Base-by-base conservation (phyloP, 257 asterid genomes). In the Lycium ferocissimum region DNA sequence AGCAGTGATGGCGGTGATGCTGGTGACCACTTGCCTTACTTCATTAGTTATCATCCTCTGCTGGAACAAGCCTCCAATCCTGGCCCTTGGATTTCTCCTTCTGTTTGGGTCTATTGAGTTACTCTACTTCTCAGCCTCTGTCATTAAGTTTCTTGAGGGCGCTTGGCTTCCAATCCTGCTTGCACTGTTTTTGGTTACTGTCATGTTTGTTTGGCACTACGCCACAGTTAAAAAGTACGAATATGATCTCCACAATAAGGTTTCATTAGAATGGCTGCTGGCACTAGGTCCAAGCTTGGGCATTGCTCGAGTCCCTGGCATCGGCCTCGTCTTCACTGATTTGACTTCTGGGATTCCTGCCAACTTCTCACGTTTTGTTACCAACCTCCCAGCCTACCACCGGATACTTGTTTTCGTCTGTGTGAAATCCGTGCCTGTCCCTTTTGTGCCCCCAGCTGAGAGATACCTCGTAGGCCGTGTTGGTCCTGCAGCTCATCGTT, bases 141-240 rank as follows among this genome's bases (percentile, higher is more conserved):
- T 96, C 80, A 94, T 93, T 53, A 96, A 96, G 93, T 94, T 96
- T 88, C 96, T 89, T 20, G 99, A 96, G 87, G 99, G 99, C 12
- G 99, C 99, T 1, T 96, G 99, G 99, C 98, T 96, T 22, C 99
- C 99, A 2, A 94, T 96, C 89, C 94, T 96, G 40, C 98, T 96
- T 22, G 98, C 99, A 0, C 98, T 96, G 88, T 92, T 96, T 91
- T 95, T 96, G 10, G 97, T 93, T 59, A 92, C 97, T 7, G 83
- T 96, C 85, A 96, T 96, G 99, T 96, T 94, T 54, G 95, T 94
- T n/a, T 96, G 99, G 99, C 98, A 96, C 89, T 96, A 96, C 49
- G 93, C 97, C 2, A 93, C 98, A 1, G 88, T 94, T 22, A 94
- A 93, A 88, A 96, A 93, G 63, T 94, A 94, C 51, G 99, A 94